These are phyloP conservation scores for Cotoneaster glaucophyllus DNA, from an alignment of 306 rosid species.

Conservation along the genomic window DNA sequence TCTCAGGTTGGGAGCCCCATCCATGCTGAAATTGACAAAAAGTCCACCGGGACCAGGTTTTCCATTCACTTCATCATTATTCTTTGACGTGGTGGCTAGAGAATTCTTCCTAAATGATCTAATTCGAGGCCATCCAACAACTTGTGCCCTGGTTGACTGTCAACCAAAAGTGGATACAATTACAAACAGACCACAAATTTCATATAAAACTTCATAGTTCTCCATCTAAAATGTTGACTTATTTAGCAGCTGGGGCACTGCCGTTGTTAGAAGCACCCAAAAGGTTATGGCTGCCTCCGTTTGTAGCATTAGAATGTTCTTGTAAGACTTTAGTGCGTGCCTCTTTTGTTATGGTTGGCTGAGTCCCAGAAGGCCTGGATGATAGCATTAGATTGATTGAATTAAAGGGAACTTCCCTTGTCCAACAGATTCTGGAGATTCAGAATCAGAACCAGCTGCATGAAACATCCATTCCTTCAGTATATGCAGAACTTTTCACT, in stretches of 20 bases:
- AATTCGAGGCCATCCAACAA: slow-evolving; percentile 98
- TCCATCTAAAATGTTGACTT: slow-evolving; percentile 27
- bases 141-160: slow-evolving; percentile 97
- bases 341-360: slow-evolving; percentile 47
- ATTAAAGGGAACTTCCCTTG: slow-evolving; percentile 67
- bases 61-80: slow-evolving; percentile 87
- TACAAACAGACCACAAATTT: background rate
- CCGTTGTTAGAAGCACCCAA: slow-evolving; percentile 35
- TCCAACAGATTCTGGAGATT: slow-evolving; percentile 28
- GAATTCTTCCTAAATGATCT: slow-evolving; percentile 86
- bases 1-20: slow-evolving; percentile 96
- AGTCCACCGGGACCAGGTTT: slow-evolving; percentile 72
- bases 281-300: slow-evolving; percentile 43
- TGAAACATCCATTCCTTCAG: slow-evolving; percentile 32
- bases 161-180: background rate
- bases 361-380: slow-evolving; percentile 61
- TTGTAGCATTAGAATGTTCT: slow-evolving; percentile 57
- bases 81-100: slow-evolving; percentile 65
- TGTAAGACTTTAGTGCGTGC: slow-evolving; percentile 44
- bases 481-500: slow-evolving; percentile 32
- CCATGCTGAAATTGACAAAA: slow-evolving; percentile 97
- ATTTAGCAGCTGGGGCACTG: slow-evolving; percentile 82
- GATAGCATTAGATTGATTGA: slow-evolving; percentile 46
- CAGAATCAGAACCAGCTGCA: slow-evolving; percentile 27
- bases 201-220: background rate